Evolutionary conservation across 2,329 filamentous ascomycete genomes (phyloP), one percentile per base, ranked within the genome.

Genomic region (Tolypocladium ophioglossoides): DNA sequence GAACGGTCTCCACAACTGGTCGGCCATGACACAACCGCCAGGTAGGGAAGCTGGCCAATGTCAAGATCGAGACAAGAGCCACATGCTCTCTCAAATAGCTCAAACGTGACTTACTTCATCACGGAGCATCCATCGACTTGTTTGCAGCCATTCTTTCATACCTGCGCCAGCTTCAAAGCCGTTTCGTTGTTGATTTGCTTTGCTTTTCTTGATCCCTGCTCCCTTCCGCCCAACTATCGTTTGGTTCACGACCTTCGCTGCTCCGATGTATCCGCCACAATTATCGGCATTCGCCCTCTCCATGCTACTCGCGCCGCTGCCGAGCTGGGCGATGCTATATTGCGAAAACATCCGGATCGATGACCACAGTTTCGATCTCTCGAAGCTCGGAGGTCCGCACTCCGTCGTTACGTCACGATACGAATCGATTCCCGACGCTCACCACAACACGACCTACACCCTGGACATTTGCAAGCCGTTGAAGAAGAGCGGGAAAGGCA

Each of bases 391-490:
- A 7, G 88, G 87, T 1, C 84, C 86, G 37, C 86, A 86, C 66
- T 81, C 83, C 0, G 83, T 90, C 39, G 77, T 89, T 53, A 81
- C 81, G 50, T 75, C 73, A 63, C 75, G 75, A 61, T 74, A 76
- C 58, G 70, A 77, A 37, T 76, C 77, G 22, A 77, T 74, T 18
- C 74, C 75, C 18, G 74, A 80, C 32, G 76, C 75, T 56, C 64
- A 70, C 52, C 61, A 61, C 55, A 94, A 94, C 68, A 89, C 84
- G 30, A 92, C 89, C 46, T 95, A 90, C 69, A 91, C 88, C 1
- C 66, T 95, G 55, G 87, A 95, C 63, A 76, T 95, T 50, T 95
- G 90, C 72, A 71, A 75, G 52, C 76, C 81, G 8, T 72, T 96
- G 59, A 80, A 81, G 67, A 79, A 80, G 66, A 78, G 76, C 51